A percentile compares a stretch with the other conserved stretches of the same genome.
phyloP scores from a whole-genome alignment of 305 asterid genomes.

The Salvia sclarea region DNA sequence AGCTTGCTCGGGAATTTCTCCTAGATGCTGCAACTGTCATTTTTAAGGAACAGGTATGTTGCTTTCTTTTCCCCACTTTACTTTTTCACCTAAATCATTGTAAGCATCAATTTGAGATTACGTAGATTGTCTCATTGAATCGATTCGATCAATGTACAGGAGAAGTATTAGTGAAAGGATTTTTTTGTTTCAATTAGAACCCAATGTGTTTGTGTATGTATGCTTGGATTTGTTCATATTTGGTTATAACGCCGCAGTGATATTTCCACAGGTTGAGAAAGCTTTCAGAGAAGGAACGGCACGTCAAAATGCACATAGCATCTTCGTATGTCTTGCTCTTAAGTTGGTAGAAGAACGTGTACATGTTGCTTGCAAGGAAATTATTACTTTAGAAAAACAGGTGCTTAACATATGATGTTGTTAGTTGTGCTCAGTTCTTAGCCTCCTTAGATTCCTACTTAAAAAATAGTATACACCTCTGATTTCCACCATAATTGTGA shows the following conservation, averaged over 20 bases:
- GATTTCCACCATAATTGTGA: conserved; percentile 35
- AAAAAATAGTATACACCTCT: conserved; percentile 26
- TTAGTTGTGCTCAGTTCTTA: conserved; percentile 31
- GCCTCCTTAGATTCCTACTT: conserved; percentile 19
- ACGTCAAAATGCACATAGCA: conserved; percentile 97
- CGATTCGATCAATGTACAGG: conserved; percentile 7
- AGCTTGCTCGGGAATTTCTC: conserved; percentile 99
- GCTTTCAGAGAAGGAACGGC: conserved; percentile 99
- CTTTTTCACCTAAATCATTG: not conserved
- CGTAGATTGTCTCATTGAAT: conserved; percentile 6
- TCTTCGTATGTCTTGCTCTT: conserved; percentile 90
- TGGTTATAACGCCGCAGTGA: conserved; percentile 24
- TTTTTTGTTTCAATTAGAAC: not conserved
- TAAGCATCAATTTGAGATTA: not conserved
- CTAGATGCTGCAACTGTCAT: conserved; percentile 98
- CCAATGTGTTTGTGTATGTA: conserved; percentile 8
- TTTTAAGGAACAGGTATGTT: conserved; percentile 94
- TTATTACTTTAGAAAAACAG: conserved; percentile 93
- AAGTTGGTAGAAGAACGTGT: conserved; percentile 90
- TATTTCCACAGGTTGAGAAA: conserved; percentile 77
- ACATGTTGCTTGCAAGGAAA: conserved; percentile 96
- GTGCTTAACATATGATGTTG: conserved; percentile 41
- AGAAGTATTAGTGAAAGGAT: not conserved
- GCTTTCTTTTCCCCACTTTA: conserved; percentile 19
- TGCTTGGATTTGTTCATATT: conserved; percentile 24